phyloP scores from a whole-genome alignment of 768 basidiomycete genomes.

The Amanita molliuscula region DNA sequence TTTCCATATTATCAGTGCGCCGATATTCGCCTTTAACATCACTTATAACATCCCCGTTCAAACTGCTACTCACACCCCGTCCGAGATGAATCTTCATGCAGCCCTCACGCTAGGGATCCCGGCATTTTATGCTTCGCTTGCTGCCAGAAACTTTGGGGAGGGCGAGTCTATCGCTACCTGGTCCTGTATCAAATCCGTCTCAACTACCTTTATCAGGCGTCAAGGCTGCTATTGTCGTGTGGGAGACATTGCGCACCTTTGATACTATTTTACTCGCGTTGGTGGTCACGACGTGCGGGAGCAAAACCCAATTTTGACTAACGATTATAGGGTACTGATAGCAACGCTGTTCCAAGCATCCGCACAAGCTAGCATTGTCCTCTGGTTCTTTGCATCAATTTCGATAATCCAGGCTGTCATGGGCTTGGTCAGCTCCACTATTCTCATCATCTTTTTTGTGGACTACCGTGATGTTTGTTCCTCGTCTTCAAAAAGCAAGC shows the following conservation, averaged over 20 bases:
- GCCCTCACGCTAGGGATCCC: not conserved
- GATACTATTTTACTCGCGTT: constrained; percentile 1
- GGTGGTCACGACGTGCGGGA: not conserved
- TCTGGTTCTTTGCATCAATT: constrained; percentile 1
- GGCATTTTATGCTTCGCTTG: not conserved
- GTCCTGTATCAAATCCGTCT: not conserved
- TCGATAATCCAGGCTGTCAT: not conserved
- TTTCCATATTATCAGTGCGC: no score
- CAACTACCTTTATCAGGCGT: not conserved
- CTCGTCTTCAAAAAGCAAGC: not conserved
- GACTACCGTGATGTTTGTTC: not conserved
- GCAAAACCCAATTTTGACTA: not conserved
- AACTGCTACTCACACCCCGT: no score
- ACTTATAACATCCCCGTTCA: no score
- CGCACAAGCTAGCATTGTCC: not conserved
- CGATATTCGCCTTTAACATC: no score
- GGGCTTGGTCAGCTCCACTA: not conserved
- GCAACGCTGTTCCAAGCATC: not conserved
- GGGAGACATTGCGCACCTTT: not conserved
- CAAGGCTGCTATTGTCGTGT: not conserved
- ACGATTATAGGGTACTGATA: not conserved
- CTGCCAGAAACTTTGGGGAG: not conserved
- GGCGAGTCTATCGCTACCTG: not conserved
- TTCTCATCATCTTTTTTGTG: constrained; percentile 3
- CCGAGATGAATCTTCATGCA: not conserved